These are phyloP conservation scores for Fusarium torreyae DNA, from an alignment of 2,329 filamentous ascomycete genomes.

Conservation along the genomic window DNA sequence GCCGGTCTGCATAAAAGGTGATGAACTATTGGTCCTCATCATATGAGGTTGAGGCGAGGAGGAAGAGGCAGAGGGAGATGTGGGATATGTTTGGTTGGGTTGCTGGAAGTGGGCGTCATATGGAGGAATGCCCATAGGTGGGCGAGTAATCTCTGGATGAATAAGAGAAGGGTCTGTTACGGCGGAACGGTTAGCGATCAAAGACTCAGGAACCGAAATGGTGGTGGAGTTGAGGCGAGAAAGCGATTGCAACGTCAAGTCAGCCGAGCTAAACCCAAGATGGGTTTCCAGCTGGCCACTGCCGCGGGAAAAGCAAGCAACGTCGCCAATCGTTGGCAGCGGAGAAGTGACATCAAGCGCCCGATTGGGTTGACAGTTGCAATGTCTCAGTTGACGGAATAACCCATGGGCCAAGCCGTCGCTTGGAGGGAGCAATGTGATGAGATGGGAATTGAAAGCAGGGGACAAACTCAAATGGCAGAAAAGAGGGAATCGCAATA, in stretches of 20 bases:
- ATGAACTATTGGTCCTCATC: constrained; percentile 71
- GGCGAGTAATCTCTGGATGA: constrained; percentile 67
- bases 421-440: constrained; percentile 32
- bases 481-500: constrained; percentile 23
- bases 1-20: constrained; percentile 75
- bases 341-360: constrained; percentile 33
- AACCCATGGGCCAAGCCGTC: constrained; percentile 35
- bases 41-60: constrained; percentile 65
- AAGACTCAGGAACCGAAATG: constrained; percentile 17
- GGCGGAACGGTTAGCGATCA: constrained; percentile 56
- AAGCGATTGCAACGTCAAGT: constrained; percentile 27
- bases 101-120: constrained; percentile 67
- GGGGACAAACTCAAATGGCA: constrained; percentile 51
- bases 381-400: constrained; percentile 49
- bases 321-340: constrained; percentile 40
- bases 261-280: constrained; percentile 38
- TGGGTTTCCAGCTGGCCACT: constrained; percentile 47
- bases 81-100: constrained; percentile 64
- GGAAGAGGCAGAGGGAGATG: constrained; percentile 74
- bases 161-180: constrained; percentile 69
- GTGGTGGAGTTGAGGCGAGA: constrained; percentile 34
- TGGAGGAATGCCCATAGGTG: constrained; percentile 61
- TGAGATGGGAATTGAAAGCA: constrained; percentile 62
- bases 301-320: constrained; percentile 39
- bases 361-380: constrained; percentile 37